Percentiles rank a stretch among this genome's conserved stretches.
Evolutionary conservation across 352 stramenopile species (phyloP).

Genomic region (Lagenidium giganteum): DNA sequence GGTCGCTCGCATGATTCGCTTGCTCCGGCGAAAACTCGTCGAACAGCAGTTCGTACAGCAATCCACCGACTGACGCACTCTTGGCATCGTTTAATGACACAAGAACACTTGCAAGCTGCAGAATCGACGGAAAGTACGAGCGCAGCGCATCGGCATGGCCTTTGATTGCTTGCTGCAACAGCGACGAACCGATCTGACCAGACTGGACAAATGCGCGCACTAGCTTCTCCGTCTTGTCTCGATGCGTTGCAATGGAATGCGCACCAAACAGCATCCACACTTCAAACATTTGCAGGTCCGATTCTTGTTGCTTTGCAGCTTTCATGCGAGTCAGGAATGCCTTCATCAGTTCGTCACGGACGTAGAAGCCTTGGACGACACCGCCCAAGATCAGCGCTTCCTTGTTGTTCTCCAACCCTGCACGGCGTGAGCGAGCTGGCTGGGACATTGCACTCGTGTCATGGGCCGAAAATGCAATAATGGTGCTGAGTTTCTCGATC

Average conservation of each 20-base stretch:
- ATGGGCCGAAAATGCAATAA: slow-evolving; percentile 18
- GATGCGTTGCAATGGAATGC: slow-evolving; percentile 34
- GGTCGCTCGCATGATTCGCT: too few relatives aligned
- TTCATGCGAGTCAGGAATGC: slow-evolving; percentile 28
- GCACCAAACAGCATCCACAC: slow-evolving; percentile 39
- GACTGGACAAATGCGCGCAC: slow-evolving; percentile 34
- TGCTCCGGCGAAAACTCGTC: slow-evolving; percentile 30
- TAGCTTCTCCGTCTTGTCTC: slow-evolving; percentile 31
- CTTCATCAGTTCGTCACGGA: slow-evolving; percentile 43
- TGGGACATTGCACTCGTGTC: not conserved
- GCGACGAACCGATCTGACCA: slow-evolving; percentile 14
- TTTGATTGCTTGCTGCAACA: slow-evolving; percentile 27
- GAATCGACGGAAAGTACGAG: slow-evolving; percentile 33
- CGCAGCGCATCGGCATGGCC: slow-evolving; percentile 33
- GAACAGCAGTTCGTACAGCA: slow-evolving; percentile 47
- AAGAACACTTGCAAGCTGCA: slow-evolving; percentile 33
- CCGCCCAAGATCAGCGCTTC: slow-evolving; percentile 40
- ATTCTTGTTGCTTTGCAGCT: slow-evolving; percentile 3
- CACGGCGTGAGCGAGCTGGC: too few relatives aligned
- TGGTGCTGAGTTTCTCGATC: slow-evolving; percentile 44
- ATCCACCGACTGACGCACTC: slow-evolving; percentile 20
- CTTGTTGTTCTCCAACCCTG: slow-evolving; percentile 18
- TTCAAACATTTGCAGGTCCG: slow-evolving; percentile 29
- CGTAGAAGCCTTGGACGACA: slow-evolving; percentile 50
- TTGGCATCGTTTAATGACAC: slow-evolving; percentile 9